Conservation (phyloP, 2,329 filamentous ascomycete species). For the Alternaria sp. region DNA sequence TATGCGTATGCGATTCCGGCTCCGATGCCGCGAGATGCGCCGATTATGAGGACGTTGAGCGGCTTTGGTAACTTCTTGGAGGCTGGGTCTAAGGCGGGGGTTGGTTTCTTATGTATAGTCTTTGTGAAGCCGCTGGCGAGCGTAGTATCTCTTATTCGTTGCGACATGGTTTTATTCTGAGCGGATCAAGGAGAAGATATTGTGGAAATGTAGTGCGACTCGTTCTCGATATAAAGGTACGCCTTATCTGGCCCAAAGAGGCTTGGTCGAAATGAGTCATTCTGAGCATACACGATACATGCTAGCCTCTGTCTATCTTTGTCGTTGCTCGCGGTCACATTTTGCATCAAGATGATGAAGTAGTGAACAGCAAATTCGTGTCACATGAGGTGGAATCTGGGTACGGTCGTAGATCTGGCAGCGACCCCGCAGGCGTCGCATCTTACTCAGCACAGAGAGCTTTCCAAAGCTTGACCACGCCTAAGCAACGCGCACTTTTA, state of each 20-base stretch:
- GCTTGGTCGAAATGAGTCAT: background rate
- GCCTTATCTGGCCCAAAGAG: background rate
- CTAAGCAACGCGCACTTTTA: background rate
- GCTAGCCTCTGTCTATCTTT: background rate
- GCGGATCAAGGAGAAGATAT: background rate
- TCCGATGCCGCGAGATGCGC: conserved; percentile 43
- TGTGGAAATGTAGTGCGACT: too few relatives aligned
- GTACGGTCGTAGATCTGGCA: background rate
- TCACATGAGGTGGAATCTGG: background rate
- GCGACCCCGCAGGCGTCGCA: background rate
- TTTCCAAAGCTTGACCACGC: background rate
- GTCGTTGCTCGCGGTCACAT: background rate
- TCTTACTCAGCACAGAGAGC: background rate
- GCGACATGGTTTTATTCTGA: conserved; percentile 6
- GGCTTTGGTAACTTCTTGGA: conserved; percentile 25
- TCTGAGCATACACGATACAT: background rate
- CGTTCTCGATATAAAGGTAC: background rate
- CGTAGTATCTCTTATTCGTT: conserved; percentile 17
- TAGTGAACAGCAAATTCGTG: background rate
- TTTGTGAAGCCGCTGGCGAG: conserved; percentile 26
- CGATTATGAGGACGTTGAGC: conserved; percentile 40
- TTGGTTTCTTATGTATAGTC: conserved; percentile 17
- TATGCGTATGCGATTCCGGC: conserved; percentile 38
- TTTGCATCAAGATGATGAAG: background rate
- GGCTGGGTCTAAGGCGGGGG: conserved; percentile 17